phyloP scores from a whole-genome alignment of 2,329 filamentous ascomycete species.

The Aspergillus sp. region DNA sequence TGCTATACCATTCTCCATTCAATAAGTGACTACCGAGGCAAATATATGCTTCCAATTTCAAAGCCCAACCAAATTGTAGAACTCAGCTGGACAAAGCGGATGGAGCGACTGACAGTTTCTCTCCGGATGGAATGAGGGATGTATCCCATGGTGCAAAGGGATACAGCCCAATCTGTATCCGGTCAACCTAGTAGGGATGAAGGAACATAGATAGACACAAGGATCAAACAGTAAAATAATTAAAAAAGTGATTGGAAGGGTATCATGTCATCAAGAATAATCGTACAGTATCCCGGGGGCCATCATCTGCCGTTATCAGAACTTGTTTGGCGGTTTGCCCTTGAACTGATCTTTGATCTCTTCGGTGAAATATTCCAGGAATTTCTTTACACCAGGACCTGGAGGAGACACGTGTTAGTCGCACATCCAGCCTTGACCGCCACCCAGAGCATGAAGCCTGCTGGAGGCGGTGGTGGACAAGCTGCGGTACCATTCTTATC shows the following conservation, averaged over 20 bases:
- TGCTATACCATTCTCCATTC: neutral
- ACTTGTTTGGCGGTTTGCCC: conserved; percentile 32
- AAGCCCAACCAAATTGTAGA: neutral
- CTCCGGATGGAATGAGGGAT: neutral
- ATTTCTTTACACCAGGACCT: conserved; percentile 29
- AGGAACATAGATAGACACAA: neutral
- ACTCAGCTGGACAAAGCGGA: neutral
- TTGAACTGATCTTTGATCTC: conserved; percentile 43
- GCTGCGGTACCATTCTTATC: conserved; percentile 30
- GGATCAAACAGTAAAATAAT: neutral
- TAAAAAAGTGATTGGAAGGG: conserved; percentile 3
- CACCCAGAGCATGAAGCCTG: too few relatives aligned
- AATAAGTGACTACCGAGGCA: neutral
- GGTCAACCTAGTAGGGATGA: too few relatives aligned
- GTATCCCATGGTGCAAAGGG: too few relatives aligned
- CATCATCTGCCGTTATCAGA: conserved; percentile 12
- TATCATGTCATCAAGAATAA: conserved; percentile 8
- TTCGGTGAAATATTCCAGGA: conserved; percentile 41
- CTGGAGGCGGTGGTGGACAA: too few relatives aligned
- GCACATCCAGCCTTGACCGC: too few relatives aligned
- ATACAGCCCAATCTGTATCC: too few relatives aligned
- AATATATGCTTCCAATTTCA: neutral
- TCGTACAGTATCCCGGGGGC: conserved; percentile 3
- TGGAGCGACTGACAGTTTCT: neutral
- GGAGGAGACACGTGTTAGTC: conserved; percentile 1